Evolutionary conservation across 116 monocot genomes (phyloP), one percentile per base, ranked within the genome.

Genomic region (Dioscorea cayenensis): DNA sequence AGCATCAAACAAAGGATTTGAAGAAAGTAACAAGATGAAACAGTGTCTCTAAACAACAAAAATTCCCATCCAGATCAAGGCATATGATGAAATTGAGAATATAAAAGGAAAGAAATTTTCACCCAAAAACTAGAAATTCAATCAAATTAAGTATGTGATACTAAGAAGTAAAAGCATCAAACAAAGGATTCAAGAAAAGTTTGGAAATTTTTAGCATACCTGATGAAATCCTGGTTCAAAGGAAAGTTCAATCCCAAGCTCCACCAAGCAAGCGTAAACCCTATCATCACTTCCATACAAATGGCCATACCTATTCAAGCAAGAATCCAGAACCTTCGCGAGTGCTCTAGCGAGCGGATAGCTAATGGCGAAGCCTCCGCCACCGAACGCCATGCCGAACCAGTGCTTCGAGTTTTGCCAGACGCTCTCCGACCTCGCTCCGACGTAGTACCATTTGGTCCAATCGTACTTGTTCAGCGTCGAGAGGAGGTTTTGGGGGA

Each of bases 301-400:
- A 75, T 86, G 79, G 2, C 68, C 84, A 64, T 90, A 86, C 69
- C 90, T 84, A 74, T 77, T n/a, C 20, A 90, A 64, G 58, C 90
- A 90, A 28, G 82, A 84, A 80, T 90, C 90, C 49, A 90, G 23
- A 60, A 81, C 77, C 70, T 72, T 77, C 2, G 84, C 84, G 58
- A 90, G 66, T 68, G 70, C 77, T 67, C 60, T 82, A 7, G 90
- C 90, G 32, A 90, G 66, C 5, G 86, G 82, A 49, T 77, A 84
- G 64, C 90, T 90, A 36, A 90, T 81, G 4, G 90, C 90, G 60
- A 86, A 65, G 21, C 90, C 90, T 7, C 77, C 84, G 17, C 90
- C 86, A n/a, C 90, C 90, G 60, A 78, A 90, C 21, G 86, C 90
- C 90, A 90, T 90, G 27, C 69, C 75, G 68, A 86, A 90, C 20